These are phyloP conservation scores for Citrus unshiu DNA, from an alignment of 345 rosid genomes.

Conservation along the genomic window DNA sequence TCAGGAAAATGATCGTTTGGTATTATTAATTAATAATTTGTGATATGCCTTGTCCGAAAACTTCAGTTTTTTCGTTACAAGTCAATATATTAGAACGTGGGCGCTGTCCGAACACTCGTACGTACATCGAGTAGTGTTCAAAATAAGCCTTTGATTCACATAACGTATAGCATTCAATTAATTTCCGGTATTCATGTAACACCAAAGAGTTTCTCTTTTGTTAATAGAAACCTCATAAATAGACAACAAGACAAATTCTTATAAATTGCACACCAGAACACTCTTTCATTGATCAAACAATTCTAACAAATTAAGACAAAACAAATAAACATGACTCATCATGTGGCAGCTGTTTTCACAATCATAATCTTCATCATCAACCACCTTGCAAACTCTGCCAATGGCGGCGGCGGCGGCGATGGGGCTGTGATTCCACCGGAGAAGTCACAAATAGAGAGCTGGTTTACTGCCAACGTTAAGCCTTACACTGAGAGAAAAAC, in stretches of 20 bases:
- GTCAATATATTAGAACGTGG: no score
- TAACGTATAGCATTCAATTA: no score
- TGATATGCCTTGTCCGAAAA: no score
- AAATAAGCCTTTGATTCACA: no score
- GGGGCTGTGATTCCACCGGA: conserved; percentile 34
- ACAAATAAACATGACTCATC: background rate
- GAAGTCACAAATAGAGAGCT: conserved; percentile 16
- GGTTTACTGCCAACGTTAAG: conserved; percentile 41
- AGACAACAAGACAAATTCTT: background rate
- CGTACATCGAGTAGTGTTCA: no score
- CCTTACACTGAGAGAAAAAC: conserved; percentile 31
- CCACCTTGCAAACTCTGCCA: conserved; percentile 5
- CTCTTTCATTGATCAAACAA: background rate
- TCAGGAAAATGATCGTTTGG: no score
- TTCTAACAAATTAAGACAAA: background rate
- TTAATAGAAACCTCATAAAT: background rate
- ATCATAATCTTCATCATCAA: no score
- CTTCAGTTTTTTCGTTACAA: no score
- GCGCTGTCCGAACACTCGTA: no score
- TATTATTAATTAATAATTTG: no score
- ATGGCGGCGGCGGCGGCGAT: conserved; percentile 20
- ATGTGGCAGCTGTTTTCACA: background rate
- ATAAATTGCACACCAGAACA: background rate
- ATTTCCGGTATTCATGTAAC: background rate
- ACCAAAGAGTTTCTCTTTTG: background rate